These are phyloP conservation scores for Asterella californica DNA, from an alignment of 225 moss, liverwort and hornwort species.

Conservation along the genomic window DNA sequence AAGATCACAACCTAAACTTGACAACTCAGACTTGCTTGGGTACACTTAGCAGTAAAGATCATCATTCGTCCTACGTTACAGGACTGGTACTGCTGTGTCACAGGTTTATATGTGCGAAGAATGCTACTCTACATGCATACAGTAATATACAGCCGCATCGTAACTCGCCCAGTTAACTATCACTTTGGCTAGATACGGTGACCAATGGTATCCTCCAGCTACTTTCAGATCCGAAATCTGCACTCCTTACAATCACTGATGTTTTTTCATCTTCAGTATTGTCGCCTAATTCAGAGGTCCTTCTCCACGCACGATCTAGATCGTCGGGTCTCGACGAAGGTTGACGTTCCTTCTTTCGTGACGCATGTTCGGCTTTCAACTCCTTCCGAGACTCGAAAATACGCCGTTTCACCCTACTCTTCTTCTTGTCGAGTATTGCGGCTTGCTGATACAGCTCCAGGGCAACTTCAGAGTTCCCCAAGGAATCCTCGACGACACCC, in stretches of 20 bases:
- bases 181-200: slow-evolving; percentile 16
- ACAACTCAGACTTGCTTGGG: not conserved
- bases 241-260: not conserved
- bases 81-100: not conserved
- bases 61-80: not conserved
- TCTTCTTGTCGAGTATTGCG: slow-evolving; percentile 62
- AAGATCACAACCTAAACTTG: not conserved
- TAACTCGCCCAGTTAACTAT: slow-evolving; percentile 16
- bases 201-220: slow-evolving; percentile 14
- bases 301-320: slow-evolving; percentile 9
- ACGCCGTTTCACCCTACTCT: slow-evolving; percentile 61
- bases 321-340: slow-evolving; percentile 3
- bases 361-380: slow-evolving; percentile 17
- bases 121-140: slow-evolving; percentile 17
- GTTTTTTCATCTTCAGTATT: not conserved
- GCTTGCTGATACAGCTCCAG: slow-evolving; percentile 61
- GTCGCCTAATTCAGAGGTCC: slow-evolving; percentile 8
- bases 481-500: slow-evolving; percentile 63
- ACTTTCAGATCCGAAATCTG: not conserved
- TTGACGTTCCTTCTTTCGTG: slow-evolving; percentile 44
- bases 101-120: not conserved
- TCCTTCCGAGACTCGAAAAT: slow-evolving; percentile 74
- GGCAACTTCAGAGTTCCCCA: slow-evolving; percentile 57
- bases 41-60: not conserved
- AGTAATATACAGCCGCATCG: slow-evolving; percentile 31